Evolutionary conservation across 1,284 basidiomycete genomes (phyloP), one percentile per base, ranked within the genome.

Genomic region (Tilletia indica): DNA sequence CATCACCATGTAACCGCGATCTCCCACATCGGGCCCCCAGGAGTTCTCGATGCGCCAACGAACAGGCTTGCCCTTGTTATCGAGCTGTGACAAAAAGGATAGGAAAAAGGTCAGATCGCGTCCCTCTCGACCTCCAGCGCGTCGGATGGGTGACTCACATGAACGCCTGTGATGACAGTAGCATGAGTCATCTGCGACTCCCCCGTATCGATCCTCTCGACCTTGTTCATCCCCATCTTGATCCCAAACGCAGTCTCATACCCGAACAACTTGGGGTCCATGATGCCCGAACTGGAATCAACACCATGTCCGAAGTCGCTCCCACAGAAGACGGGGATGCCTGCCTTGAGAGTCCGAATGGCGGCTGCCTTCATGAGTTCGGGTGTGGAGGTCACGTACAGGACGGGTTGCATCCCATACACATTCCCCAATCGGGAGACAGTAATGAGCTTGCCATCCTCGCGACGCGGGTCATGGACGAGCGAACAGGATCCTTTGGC

Each of bases 1-100:
- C 83, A 96, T 96, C 78, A 96, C 90, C 86, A 92, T 94, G 86
- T 91, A 97, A 2, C 94, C 95, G 79, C 94, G 91, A 76, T 93
- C 88, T 25, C 95, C 93, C 0, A 87, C 88, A 0, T 86, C 87
- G n/a, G 70, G 69, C 34, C 93, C 92, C 96, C 95, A 98, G 9
- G 90, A 92, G 87, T 98, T 98, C 87, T 98, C 94, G 12, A 97
- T 92, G 85, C 93, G 92, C 88, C 93, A 98, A 12, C 93, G 88
- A 42, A 94, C 86, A 0, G 93, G 91, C 72, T 89, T 89, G 66
- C 93, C 93, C 0, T 86, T 85, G 0, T 72, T 70, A 47, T 78
- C 74, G 67, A 82, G 71, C 36, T 64, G 58, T 19, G n/a, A 31
- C 19, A 38, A 54, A 31, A 45, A 14, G 6, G 42, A 45, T 5